Evolutionary conservation across 768 basidiomycete genomes (phyloP).

Genomic region (Russula foetens): DNA sequence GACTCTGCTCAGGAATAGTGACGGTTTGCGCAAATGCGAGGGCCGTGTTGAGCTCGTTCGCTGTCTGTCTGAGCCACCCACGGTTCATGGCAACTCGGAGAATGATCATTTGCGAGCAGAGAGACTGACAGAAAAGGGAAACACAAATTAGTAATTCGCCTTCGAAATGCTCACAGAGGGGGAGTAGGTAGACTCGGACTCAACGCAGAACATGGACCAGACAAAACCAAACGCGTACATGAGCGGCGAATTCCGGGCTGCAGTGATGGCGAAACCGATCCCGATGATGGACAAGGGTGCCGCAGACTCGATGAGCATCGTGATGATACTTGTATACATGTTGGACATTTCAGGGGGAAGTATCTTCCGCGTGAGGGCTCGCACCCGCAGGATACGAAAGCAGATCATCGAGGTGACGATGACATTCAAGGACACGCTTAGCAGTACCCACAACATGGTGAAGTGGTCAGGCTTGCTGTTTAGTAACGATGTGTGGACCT

Average conservation of each 20-base stretch:
- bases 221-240: slow-evolving; percentile 33
- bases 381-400: no score
- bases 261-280: slow-evolving; percentile 33
- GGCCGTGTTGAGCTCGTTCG: not conserved
- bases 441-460: slow-evolving; percentile 34
- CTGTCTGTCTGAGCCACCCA: slow-evolving; percentile 27
- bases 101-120: no score
- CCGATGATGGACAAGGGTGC: slow-evolving; percentile 20
- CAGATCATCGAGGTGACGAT: no score
- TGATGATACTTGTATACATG: slow-evolving; percentile 32
- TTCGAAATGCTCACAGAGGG: no score
- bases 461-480: slow-evolving; percentile 31
- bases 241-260: slow-evolving; percentile 29
- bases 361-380: slow-evolving; percentile 23
- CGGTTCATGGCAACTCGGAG: slow-evolving; percentile 26
- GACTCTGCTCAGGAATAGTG: not conserved
- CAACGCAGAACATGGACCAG: slow-evolving; percentile 36
- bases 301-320: slow-evolving; percentile 20
- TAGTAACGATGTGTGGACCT: slow-evolving; percentile 34
- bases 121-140: not conserved
- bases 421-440: slow-evolving; percentile 22
- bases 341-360: slow-evolving; percentile 10
- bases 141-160: not conserved
- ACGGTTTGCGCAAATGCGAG: not conserved
- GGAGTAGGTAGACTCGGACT: slow-evolving; percentile 10